A percentile compares a stretch with the other conserved stretches of the same genome.
phyloP scores from a whole-genome alignment of 2,329 filamentous ascomycete species.

The Lasiodiplodia theobromae region DNA sequence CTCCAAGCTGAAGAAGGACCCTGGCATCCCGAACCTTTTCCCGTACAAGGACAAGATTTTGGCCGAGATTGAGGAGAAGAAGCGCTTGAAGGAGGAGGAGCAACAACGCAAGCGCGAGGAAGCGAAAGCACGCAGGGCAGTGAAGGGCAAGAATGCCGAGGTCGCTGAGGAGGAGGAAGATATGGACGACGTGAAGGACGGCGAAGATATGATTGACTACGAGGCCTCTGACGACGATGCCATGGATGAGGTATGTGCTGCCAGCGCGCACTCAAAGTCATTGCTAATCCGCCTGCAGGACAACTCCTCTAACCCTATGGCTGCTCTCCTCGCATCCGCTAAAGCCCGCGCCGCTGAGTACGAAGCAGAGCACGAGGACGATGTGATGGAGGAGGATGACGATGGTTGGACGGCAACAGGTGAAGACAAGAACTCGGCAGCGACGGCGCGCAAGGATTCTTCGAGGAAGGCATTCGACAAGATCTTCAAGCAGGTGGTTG shows the following conservation, averaged over 20 bases:
- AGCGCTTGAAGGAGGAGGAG: slow-evolving; percentile 81
- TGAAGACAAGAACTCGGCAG: slow-evolving; percentile 52
- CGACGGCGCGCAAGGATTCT: slow-evolving; percentile 56
- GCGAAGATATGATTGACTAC: slow-evolving; percentile 51
- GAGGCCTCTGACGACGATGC: slow-evolving; percentile 64
- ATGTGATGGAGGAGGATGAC: slow-evolving; percentile 64
- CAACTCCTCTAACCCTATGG: slow-evolving; percentile 80
- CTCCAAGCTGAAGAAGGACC: slow-evolving; percentile 95
- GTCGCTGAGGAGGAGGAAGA: slow-evolving; percentile 61
- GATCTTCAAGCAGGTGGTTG: slow-evolving; percentile 91
- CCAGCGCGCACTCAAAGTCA: slow-evolving; percentile 26
- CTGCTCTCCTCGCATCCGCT: slow-evolving; percentile 86
- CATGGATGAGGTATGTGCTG: slow-evolving; percentile 58
- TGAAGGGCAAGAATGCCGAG: slow-evolving; percentile 46
- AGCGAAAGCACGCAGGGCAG: slow-evolving; percentile 58
- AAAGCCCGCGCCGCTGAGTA: slow-evolving; percentile 78
- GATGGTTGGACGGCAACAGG: slow-evolving; percentile 58
- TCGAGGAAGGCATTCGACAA: slow-evolving; percentile 93
- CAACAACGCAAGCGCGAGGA: slow-evolving; percentile 71
- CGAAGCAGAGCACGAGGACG: slow-evolving; percentile 68
- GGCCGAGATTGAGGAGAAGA: slow-evolving; percentile 91
- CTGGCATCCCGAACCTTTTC: slow-evolving; percentile 95
- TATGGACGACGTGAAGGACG: slow-evolving; percentile 44
- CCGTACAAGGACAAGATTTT: slow-evolving; percentile 97
- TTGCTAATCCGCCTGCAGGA: slow-evolving; percentile 50